Evolutionary conservation across 2,329 filamentous ascomycete species (phyloP).

Genomic region (Apiospora malaysiana): DNA sequence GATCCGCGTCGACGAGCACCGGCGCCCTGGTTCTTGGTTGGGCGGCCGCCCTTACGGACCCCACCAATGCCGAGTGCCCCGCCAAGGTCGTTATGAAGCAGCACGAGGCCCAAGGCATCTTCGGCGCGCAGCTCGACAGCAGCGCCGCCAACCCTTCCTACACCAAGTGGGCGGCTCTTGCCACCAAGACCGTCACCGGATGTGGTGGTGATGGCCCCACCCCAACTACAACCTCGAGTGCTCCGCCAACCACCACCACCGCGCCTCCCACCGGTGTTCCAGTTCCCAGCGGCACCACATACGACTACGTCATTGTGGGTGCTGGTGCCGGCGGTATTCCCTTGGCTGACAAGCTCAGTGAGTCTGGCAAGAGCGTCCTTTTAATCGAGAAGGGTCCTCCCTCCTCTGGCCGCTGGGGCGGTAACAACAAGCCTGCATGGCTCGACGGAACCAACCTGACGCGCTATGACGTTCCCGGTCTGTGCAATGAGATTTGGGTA

Average conservation of each 20-base stretch:
- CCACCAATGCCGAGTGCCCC: conserved; percentile 48
- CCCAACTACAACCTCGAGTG: conserved; percentile 31
- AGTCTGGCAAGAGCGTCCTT: conserved; percentile 68
- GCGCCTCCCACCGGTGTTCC: conserved; percentile 39
- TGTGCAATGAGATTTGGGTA: conserved; percentile 74
- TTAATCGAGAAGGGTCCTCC: conserved; percentile 66
- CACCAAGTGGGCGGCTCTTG: conserved; percentile 49
- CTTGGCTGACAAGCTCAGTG: conserved; percentile 66
- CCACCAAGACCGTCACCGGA: conserved; percentile 47
- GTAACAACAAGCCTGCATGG: conserved; percentile 60
- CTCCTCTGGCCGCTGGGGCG: conserved; percentile 69
- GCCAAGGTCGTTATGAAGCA: conserved; percentile 53
- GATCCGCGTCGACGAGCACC: conserved; percentile 50
- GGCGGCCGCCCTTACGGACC: conserved; percentile 55
- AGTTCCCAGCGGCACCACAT: conserved; percentile 43
- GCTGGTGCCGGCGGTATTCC: conserved; percentile 65
- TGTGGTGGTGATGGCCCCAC: conserved; percentile 41
- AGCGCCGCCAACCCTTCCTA: conserved; percentile 48
- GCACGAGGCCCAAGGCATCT: conserved; percentile 63
- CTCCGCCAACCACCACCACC: conserved; percentile 32
- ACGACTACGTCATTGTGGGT: conserved; percentile 68
- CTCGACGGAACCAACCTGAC: conserved; percentile 67
- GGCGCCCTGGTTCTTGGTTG: conserved; percentile 59
- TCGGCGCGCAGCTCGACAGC: conserved; percentile 49
- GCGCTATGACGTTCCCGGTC: conserved; percentile 73